These are phyloP conservation scores for Luffa acutangula DNA, from an alignment of 306 rosid species.

Conservation along the genomic window DNA sequence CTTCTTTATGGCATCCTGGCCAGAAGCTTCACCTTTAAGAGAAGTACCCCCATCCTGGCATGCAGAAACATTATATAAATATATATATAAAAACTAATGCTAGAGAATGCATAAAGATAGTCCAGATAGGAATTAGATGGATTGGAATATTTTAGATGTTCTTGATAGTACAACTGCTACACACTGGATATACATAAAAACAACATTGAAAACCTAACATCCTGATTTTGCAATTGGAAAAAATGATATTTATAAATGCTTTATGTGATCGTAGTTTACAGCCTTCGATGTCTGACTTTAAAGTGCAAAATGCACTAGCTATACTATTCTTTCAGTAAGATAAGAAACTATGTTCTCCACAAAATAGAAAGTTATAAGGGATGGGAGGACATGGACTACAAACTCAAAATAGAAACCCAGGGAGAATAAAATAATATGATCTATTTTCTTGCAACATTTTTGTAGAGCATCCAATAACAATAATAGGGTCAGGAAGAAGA, in stretches of 20 bases:
- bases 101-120: neutral
- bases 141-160: neutral
- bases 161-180: neutral
- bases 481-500: neutral
- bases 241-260: neutral
- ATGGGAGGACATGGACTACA: neutral
- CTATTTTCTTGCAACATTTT: neutral
- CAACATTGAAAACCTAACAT: neutral
- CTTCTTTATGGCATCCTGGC: constrained; percentile 34
- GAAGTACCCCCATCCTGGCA: constrained; percentile 52
- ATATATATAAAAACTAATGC: neutral
- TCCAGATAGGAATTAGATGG: neutral
- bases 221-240: neutral
- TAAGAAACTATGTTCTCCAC: neutral
- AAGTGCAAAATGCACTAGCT: neutral
- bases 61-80: neutral
- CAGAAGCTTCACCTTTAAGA: constrained; percentile 28
- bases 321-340: neutral
- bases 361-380: neutral
- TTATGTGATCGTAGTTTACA: neutral
- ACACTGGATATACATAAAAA: neutral
- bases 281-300: neutral
- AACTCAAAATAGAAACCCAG: neutral
- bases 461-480: neutral
- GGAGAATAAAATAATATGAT: neutral